phyloP scores from a whole-genome alignment of 768 basidiomycete genomes.

The Boletus pseudopeckii region DNA sequence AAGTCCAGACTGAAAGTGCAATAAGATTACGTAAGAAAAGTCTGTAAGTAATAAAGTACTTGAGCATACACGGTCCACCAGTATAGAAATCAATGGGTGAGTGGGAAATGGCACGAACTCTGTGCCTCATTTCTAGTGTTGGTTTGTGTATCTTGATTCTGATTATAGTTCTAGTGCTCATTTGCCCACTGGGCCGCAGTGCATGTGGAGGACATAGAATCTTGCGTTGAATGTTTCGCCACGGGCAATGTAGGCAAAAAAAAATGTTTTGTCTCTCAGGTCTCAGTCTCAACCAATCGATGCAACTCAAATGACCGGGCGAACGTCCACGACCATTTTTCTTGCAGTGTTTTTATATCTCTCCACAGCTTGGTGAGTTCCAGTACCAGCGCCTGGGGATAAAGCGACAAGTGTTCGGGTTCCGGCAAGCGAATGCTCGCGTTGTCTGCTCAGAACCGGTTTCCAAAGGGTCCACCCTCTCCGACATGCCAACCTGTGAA shows the following conservation, averaged over 20 bases:
- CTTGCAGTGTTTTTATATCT: background rate
- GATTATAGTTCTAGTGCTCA: background rate
- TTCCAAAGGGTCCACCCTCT: slow-evolving; percentile 1
- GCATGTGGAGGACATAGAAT: background rate
- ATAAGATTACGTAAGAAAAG: slow-evolving; percentile 15
- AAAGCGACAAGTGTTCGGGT: background rate
- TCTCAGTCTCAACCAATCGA: background rate
- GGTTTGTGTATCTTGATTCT: background rate
- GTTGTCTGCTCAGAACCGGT: background rate
- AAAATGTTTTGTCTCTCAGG: background rate
- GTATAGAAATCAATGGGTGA: background rate
- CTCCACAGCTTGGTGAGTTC: slow-evolving; percentile 24
- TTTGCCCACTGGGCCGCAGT: background rate
- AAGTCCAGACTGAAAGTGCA: background rate
- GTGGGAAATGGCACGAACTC: background rate
- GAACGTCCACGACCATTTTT: background rate
- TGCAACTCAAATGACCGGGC: background rate
- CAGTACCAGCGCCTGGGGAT: slow-evolving; percentile 8
- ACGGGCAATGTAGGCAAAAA: background rate
- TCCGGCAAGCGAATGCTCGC: background rate
- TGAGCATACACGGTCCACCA: too few species aligned
- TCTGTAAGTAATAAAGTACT: too few species aligned
- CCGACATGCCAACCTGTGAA: slow-evolving; percentile 25
- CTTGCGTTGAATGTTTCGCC: background rate
- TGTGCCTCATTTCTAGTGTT: background rate